phyloP scores from a whole-genome alignment of 2,329 filamentous ascomycete genomes.

The Colletotrichum aenigma region DNA sequence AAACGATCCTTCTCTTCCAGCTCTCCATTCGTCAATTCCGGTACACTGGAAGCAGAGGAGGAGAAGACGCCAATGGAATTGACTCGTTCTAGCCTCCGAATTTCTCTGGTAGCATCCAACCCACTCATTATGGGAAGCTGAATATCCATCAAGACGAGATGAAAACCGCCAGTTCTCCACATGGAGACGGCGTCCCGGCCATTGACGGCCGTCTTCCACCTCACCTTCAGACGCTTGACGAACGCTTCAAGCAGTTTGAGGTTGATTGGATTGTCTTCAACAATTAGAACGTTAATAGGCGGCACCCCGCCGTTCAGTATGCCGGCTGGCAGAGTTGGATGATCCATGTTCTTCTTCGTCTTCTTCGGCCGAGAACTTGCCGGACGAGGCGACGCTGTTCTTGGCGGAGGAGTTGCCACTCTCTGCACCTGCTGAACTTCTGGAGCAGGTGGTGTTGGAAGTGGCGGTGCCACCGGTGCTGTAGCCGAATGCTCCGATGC shows the following conservation, averaged over 20 bases:
- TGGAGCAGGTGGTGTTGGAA: constrained; percentile 59
- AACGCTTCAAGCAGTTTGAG: constrained; percentile 91
- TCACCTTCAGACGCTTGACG: constrained; percentile 92
- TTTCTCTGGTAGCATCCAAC: constrained; percentile 92
- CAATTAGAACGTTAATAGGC: constrained; percentile 95
- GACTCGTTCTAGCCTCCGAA: constrained; percentile 83
- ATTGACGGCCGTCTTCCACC: constrained; percentile 97
- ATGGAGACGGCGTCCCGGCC: constrained; percentile 91
- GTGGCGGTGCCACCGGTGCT: constrained; percentile 53
- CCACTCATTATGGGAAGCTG: constrained; percentile 97
- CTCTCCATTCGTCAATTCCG: constrained; percentile 46
- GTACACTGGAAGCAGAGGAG: constrained; percentile 57
- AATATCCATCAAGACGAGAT: constrained; percentile 98
- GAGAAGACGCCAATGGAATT: constrained; percentile 94
- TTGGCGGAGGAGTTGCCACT: constrained; percentile 58
- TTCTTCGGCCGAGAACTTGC: constrained; percentile 52
- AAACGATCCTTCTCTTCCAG: constrained; percentile 71
- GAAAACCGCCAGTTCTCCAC: constrained; percentile 91
- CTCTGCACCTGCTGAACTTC: constrained; percentile 50
- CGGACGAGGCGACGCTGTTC: constrained; percentile 53
- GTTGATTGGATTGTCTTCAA: constrained; percentile 99
- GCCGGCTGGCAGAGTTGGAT: constrained; percentile 58
- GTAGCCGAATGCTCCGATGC: constrained; percentile 57
- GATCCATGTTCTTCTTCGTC: constrained; percentile 54
- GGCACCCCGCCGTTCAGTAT: constrained; percentile 84